Percentiles rank a stretch among this genome's conserved stretches.
phyloP scores from a whole-genome alignment of 1,284 basidiomycete genomes.

The Cystobasidiaceae sp. region DNA sequence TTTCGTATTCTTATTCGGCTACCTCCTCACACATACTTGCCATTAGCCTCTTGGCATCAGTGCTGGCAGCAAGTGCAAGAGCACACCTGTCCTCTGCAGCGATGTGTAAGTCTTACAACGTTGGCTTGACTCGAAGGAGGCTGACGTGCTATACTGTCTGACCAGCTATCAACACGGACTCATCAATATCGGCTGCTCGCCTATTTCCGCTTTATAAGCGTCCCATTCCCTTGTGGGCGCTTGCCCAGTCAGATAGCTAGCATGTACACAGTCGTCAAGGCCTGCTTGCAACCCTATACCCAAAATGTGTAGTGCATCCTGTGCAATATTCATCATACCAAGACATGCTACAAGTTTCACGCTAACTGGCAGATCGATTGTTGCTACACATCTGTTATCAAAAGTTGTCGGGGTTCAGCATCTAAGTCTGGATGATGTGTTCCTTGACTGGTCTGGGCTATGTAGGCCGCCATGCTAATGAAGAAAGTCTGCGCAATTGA shows the following conservation, averaged over 20 bases:
- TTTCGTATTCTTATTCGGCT: background rate
- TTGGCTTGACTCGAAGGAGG: background rate
- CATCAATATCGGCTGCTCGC: slow-evolving; percentile 26
- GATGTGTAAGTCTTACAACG: slow-evolving; percentile 27
- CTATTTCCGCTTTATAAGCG: slow-evolving; percentile 11
- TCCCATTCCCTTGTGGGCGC: too few species aligned
- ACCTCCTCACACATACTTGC: background rate
- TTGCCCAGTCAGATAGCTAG: too few species aligned
- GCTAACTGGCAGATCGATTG: too few species aligned
- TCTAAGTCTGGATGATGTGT: too few species aligned
- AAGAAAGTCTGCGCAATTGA: slow-evolving; percentile 65
- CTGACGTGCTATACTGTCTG: background rate
- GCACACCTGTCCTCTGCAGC: slow-evolving; percentile 19
- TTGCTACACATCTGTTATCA: background rate
- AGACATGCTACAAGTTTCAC: too few species aligned
- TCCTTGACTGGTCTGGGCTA: background rate
- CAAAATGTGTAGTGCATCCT: too few species aligned
- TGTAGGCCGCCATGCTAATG: slow-evolving; percentile 8
- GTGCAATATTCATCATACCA: too few species aligned
- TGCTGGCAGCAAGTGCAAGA: slow-evolving; percentile 24
- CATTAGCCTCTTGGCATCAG: slow-evolving; percentile 2
- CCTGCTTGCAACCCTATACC: too few species aligned
- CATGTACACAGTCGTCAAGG: too few species aligned
- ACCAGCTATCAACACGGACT: slow-evolving; percentile 26
- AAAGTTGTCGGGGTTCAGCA: background rate